A percentile compares a stretch with the other conserved stretches of the same genome.
Evolutionary conservation across 345 rosid genomes (phyloP).

Genomic region (Raphanus sativus): DNA sequence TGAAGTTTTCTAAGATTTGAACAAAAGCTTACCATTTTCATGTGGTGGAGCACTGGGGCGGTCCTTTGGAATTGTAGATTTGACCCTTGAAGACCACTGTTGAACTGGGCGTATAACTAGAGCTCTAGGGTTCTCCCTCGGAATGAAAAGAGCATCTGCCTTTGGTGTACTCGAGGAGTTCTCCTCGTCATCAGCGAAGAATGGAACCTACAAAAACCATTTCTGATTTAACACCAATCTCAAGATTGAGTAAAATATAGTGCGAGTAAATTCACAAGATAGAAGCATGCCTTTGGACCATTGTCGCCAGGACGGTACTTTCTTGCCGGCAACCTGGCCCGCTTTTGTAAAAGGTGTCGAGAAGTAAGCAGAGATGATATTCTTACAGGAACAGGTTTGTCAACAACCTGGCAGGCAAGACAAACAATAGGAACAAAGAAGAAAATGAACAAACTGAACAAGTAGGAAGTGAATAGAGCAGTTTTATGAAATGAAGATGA

Average conservation of each 20-base stretch:
- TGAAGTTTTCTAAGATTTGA: background rate
- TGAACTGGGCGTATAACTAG: slow-evolving; percentile 71
- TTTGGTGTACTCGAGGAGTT: slow-evolving; percentile 83
- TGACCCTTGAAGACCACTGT: slow-evolving; percentile 49
- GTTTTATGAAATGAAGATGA: no score
- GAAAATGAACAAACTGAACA: background rate
- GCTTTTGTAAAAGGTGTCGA: slow-evolving; percentile 75
- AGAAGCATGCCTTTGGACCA: slow-evolving; percentile 61
- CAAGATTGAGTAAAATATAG: background rate
- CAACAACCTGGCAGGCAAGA: slow-evolving; percentile 59
- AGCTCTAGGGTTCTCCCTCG: slow-evolving; percentile 95
- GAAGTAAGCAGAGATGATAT: slow-evolving; percentile 86
- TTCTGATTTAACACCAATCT: slow-evolving; percentile 16
- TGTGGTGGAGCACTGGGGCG: slow-evolving; percentile 36
- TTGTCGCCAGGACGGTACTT: slow-evolving; percentile 76
- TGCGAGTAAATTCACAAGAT: background rate
- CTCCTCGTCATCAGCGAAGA: slow-evolving; percentile 85
- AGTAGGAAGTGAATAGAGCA: background rate
- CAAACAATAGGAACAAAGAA: background rate
- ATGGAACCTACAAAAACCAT: slow-evolving; percentile 68
- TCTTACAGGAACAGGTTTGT: slow-evolving; percentile 82
- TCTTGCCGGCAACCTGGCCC: slow-evolving; percentile 75
- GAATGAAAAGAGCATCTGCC: slow-evolving; percentile 90
- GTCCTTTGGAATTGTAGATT: slow-evolving; percentile 51
- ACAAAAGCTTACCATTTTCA: slow-evolving; percentile 51